Percentiles rank a stretch among this genome's conserved stretches.
These are phyloP conservation scores for Claviceps capensis DNA, from an alignment of 2,329 filamentous ascomycete genomes.

Conservation along the genomic window DNA sequence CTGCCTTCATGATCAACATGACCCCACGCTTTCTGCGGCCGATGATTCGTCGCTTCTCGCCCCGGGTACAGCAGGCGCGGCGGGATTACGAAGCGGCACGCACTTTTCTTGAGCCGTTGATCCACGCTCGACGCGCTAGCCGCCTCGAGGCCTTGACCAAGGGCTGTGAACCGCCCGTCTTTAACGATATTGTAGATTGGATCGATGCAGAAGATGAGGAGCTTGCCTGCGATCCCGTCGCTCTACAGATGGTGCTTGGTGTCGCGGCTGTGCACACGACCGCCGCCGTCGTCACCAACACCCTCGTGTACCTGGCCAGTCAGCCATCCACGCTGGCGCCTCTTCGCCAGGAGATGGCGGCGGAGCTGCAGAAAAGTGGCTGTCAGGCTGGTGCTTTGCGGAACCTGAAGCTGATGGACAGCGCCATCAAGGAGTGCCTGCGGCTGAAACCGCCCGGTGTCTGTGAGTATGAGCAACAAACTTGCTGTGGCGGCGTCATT, in stretches of 20 bases:
- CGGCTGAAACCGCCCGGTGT: conserved; percentile 6
- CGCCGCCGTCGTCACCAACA: conserved; percentile 6
- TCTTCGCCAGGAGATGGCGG: conserved; percentile 3
- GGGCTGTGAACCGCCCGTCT: not conserved
- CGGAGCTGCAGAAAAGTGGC: conserved; percentile 2
- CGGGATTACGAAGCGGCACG: conserved; percentile 6
- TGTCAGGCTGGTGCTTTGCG: conserved; percentile 5
- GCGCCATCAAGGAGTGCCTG: conserved; percentile 6
- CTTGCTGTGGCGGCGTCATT: not conserved
- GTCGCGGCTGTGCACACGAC: conserved; percentile 7
- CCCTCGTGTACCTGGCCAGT: conserved; percentile 4
- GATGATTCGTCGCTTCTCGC: conserved; percentile 4
- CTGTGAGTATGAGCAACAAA: not conserved
- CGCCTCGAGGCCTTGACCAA: not conserved
- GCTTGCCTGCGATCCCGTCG: conserved; percentile 6
- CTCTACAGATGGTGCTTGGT: conserved; percentile 7
- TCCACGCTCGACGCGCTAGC: conserved; percentile 3
- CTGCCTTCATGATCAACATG: conserved; percentile 7
- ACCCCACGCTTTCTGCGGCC: conserved; percentile 4
- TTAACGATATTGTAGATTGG: conserved; percentile 8
- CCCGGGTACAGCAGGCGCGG: conserved; percentile 2
- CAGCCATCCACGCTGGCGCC: conserved; percentile 2
- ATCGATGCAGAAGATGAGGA: conserved; percentile 7
- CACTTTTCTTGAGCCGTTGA: conserved; percentile 6
- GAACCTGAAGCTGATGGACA: conserved; percentile 7